These are phyloP conservation scores for Amanita exitialis DNA, from an alignment of 768 basidiomycete species.

Conservation along the genomic window DNA sequence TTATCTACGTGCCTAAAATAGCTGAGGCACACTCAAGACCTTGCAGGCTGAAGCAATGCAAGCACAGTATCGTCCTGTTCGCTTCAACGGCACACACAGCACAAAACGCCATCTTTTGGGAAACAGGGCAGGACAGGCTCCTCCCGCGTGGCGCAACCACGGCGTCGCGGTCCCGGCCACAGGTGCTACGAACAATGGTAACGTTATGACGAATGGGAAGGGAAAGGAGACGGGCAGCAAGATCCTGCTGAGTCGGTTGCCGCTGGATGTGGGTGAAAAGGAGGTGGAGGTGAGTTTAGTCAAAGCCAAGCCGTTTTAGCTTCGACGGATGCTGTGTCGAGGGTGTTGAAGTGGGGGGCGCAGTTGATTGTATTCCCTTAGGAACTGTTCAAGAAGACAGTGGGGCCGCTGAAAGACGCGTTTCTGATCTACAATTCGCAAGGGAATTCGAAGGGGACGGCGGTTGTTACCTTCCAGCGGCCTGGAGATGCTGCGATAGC, in stretches of 20 bases:
- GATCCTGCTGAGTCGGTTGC: constrained; percentile 56
- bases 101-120: constrained; percentile 50
- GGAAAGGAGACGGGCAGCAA: constrained; percentile 45
- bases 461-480: constrained; percentile 58
- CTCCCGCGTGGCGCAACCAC: constrained; percentile 52
- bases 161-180: constrained; percentile 5
- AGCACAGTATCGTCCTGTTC: background rate
- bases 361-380: constrained; percentile 16
- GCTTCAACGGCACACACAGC: constrained; percentile 20
- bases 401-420: constrained; percentile 62
- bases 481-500: constrained; percentile 54
- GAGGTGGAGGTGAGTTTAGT: constrained; percentile 51
- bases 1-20: too few species aligned
- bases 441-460: constrained; percentile 74
- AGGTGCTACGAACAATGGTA: background rate
- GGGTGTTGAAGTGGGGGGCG: background rate
- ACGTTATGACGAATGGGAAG: constrained; percentile 15
- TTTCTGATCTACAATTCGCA: constrained; percentile 71
- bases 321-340: background rate
- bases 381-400: constrained; percentile 70
- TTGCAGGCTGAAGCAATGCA: background rate
- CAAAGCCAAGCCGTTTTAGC: background rate
- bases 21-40: too few species aligned
- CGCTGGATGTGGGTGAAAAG: constrained; percentile 55
- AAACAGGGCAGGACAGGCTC: constrained; percentile 39